A percentile compares a stretch with the other conserved stretches of the same genome.
Evolutionary conservation across 176 grass and related monocot genomes (phyloP).

Genomic region (Calamus simplicifolius): DNA sequence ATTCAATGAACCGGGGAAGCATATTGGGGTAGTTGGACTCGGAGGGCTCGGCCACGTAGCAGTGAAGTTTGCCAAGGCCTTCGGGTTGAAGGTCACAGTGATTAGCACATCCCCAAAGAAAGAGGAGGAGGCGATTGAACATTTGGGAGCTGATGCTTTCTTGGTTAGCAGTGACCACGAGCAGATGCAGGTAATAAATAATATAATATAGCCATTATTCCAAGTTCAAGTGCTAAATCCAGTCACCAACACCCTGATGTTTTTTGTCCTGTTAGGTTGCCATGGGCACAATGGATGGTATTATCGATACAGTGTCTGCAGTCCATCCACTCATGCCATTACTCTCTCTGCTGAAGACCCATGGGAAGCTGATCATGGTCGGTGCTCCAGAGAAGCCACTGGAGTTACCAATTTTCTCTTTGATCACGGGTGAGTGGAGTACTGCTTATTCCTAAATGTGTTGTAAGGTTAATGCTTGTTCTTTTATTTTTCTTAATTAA

Average conservation of each 20-base stretch:
- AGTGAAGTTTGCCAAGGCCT: conserved; percentile 52
- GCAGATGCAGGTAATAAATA: conserved; percentile 44
- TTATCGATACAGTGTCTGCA: conserved; percentile 42
- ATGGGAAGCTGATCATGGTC: conserved; percentile 48
- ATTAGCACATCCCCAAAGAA: conserved; percentile 42
- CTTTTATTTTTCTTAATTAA: no score
- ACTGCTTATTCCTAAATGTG: neutral
- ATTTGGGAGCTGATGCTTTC: conserved; percentile 37
- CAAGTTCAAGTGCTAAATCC: no score
- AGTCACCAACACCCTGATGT: no score
- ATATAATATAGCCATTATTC: no score
- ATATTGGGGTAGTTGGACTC: conserved; percentile 47
- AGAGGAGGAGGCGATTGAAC: conserved; percentile 40
- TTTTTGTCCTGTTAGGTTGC: conserved; percentile 12
- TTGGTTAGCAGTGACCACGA: conserved; percentile 28
- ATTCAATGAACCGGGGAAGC: conserved; percentile 22
- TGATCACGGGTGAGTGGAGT: conserved; percentile 22
- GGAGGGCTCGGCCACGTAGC: conserved; percentile 62
- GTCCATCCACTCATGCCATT: conserved; percentile 20
- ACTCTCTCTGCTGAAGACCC: conserved; percentile 29
- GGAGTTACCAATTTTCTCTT: conserved; percentile 32
- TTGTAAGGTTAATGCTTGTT: no score
- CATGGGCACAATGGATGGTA: conserved; percentile 46
- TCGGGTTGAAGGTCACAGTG: conserved; percentile 59
- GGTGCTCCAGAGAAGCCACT: conserved; percentile 46